Evolutionary conservation across 768 basidiomycete species (phyloP), one percentile per base, ranked within the genome.

Genomic region (Suillus discolor): DNA sequence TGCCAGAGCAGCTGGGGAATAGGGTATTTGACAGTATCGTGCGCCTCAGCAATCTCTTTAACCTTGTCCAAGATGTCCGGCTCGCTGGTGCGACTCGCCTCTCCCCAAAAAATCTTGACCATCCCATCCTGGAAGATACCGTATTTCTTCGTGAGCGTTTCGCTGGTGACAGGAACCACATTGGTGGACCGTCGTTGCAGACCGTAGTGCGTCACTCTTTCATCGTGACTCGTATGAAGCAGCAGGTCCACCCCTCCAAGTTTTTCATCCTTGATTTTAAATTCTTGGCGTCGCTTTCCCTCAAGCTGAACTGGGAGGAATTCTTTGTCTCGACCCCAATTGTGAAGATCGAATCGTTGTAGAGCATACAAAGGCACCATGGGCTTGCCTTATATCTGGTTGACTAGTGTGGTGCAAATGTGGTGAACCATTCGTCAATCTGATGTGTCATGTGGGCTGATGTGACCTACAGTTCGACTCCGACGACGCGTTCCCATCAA

Each of bases 251-350:
- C 45, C 9, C 11, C 20, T 45, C 45, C 45, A 45, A 45, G 42
- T 45, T 45, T 6, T 9, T 11, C 20, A 20, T 45, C 44, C 44
- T 45, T 45, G 20, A 45, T 49, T 23, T 49, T 23, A 12, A 49
- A 13, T 49, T 6, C 5, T 4, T 49, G 49, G 7, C 6, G 28
- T 25, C 15, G 25, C 3, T 51, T 28, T 15, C 25, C 25, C 25
- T 51, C 15, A 8, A 51, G 25, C 2, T 51, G n/a, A 49, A 23
- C 47, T 23, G 47, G 47, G 13, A 49, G 5, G 6, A 49, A 49
- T 5, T 23, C 15, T 2, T 51, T 51, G 23, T 49, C 23, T 12
- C 47, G 47, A 12, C 47, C 62, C 62, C 62, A 63, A 39, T 63
- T 11, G 4, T 57, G 9, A 12, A 25, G 23, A 9, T 25, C 2